Evolutionary conservation across 169 alveolate species (phyloP).

Genomic region (Babesia ovata): DNA sequence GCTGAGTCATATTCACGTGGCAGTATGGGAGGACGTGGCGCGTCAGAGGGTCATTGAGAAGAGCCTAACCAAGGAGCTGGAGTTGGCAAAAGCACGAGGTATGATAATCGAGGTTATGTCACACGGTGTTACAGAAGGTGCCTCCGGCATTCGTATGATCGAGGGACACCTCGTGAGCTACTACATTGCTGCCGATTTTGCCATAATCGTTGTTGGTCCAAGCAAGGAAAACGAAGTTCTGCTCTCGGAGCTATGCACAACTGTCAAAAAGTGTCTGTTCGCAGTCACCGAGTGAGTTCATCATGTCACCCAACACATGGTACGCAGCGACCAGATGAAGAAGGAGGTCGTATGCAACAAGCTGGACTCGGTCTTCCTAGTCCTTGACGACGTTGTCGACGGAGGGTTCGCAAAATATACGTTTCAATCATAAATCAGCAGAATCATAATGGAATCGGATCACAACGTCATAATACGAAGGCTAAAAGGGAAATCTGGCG

Average conservation of each 20-base stretch:
- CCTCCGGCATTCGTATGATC: constrained; percentile 46
- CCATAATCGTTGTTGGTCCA: constrained; percentile 68
- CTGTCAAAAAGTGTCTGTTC: constrained; percentile 61
- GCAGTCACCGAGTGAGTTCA: constrained; percentile 57
- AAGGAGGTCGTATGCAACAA: constrained; percentile 66
- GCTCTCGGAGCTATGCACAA: constrained; percentile 64
- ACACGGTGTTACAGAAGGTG: constrained; percentile 41
- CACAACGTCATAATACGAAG: constrained; percentile 47
- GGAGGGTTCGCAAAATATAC: constrained; percentile 63
- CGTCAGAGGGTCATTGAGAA: constrained; percentile 42
- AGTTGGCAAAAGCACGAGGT: constrained; percentile 41
- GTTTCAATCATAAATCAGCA: background rate
- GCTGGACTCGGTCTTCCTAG: constrained; percentile 71
- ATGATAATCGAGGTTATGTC: constrained; percentile 16
- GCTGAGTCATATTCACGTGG: background rate
- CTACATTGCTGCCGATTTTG: constrained; percentile 48
- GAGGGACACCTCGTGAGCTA: constrained; percentile 52
- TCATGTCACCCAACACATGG: background rate
- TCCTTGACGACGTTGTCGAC: constrained; percentile 77
- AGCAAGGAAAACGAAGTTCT: constrained; percentile 71
- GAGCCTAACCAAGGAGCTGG: constrained; percentile 22
- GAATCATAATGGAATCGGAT: constrained; percentile 66
- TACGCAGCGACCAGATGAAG: constrained; percentile 56
- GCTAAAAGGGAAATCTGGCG: constrained; percentile 52
- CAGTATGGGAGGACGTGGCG: constrained; percentile 34